Percentiles rank a stretch among this genome's conserved stretches.
Evolutionary conservation across 305 asterid genomes (phyloP).

Genomic region (Fraxinus platypoda): DNA sequence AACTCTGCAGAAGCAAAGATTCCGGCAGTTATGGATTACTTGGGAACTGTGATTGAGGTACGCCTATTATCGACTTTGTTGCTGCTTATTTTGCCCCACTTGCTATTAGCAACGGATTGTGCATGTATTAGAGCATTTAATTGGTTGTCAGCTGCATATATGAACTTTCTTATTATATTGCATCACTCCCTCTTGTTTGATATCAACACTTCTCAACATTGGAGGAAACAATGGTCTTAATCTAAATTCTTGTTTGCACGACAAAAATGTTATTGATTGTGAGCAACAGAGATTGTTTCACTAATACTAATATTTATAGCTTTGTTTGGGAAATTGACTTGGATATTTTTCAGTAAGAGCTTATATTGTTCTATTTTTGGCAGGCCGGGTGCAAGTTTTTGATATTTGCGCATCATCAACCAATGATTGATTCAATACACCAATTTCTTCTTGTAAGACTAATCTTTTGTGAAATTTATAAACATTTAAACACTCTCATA

Average conservation of each 20-base stretch:
- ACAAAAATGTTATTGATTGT: not conserved
- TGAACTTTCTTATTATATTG: conserved; percentile 2
- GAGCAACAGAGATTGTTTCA: not conserved
- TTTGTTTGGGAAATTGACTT: conserved; percentile 16
- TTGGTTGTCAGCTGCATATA: conserved; percentile 16
- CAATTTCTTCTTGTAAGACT: conserved; percentile 73
- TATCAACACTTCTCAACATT: conserved; percentile 14
- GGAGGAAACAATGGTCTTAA: conserved; percentile 7
- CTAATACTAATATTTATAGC: conserved; percentile 5
- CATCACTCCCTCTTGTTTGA: not conserved
- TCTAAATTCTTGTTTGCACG: not conserved
- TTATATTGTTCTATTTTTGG: conserved; percentile 25
- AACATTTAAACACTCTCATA: conserved; percentile 13
- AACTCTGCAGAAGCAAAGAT: conserved; percentile 90
- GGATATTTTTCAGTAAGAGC: conserved; percentile 5
- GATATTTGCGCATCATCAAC: conserved; percentile 90
- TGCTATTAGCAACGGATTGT: conserved; percentile 21
- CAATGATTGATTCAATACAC: conserved; percentile 83
- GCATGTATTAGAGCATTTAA: not conserved
- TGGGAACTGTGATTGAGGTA: conserved; percentile 88
- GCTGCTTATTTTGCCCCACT: conserved; percentile 11
- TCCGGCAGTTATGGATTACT: conserved; percentile 89
- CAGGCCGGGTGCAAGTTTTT: conserved; percentile 98
- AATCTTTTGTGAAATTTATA: conserved; percentile 8
- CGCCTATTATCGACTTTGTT: conserved; percentile 17